These are phyloP conservation scores for Venustampulla echinocandica DNA, from an alignment of 495 filamentous ascomycete genomes.

Conservation along the genomic window DNA sequence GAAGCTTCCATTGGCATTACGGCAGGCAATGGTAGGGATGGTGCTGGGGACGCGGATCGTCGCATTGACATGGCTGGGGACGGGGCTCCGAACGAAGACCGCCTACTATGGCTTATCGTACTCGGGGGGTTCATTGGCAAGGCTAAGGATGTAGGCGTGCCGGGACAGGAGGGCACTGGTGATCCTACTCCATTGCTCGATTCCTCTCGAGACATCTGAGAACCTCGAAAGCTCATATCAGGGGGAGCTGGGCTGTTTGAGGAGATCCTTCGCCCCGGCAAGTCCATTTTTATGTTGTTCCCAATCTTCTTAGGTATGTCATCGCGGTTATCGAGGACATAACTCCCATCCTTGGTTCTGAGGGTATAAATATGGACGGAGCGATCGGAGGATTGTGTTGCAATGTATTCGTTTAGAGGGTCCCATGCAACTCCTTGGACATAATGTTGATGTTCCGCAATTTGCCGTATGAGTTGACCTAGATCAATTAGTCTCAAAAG, in stretches of 20 bases:
- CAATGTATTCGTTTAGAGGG: conserved; percentile 94
- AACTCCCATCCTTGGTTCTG: conserved; percentile 93
- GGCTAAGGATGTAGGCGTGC: conserved; percentile 84
- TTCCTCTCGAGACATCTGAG: conserved; percentile 50
- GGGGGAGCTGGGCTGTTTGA: conserved; percentile 90
- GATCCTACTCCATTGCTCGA: conserved; percentile 58
- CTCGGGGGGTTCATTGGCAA: conserved; percentile 94
- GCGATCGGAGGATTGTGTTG: conserved; percentile 95
- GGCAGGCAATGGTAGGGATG: conserved; percentile 87
- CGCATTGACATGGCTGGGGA: conserved; percentile 59
- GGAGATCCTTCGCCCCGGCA: conserved; percentile 80
- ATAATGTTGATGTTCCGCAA: conserved; percentile 98
- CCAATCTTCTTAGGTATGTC: conserved; percentile 38
- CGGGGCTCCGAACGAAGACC: conserved; percentile 85
- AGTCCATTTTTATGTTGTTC: conserved; percentile 70
- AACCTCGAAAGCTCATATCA: conserved; percentile 53
- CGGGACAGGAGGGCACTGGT: conserved; percentile 82
- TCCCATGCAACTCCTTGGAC: conserved; percentile 99
- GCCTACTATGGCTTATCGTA: conserved; percentile 78
- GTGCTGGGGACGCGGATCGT: conserved; percentile 88
- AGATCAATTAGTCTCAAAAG: conserved; percentile 14
- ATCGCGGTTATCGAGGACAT: conserved; percentile 54
- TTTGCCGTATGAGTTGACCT: conserved; percentile 90
- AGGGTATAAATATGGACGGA: conserved; percentile 95
- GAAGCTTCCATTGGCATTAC: conserved; percentile 93